Conservation (phyloP, 192 early-diverging fungal genomes). For the Podila clonocystis region DNA sequence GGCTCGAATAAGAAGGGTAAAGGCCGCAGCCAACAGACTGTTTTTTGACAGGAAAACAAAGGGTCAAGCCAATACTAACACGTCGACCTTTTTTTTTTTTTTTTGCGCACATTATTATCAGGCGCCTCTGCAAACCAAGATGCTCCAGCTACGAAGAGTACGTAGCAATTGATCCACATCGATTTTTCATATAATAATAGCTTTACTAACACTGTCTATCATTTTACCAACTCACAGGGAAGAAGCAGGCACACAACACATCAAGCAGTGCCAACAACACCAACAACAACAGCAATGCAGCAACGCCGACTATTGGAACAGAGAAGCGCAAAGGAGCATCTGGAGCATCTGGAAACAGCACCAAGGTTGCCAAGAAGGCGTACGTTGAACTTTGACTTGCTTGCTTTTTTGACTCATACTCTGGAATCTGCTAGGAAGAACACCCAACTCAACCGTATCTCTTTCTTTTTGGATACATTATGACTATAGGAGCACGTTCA, state of each 20-base stretch:
- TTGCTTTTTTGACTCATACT: background rate
- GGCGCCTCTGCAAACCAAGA: constrained; percentile 21
- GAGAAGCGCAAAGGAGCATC: constrained; percentile 32
- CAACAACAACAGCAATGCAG: constrained; percentile 12
- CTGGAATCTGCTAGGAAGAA: too few relatives aligned
- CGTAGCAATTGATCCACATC: constrained; percentile 5
- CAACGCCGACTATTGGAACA: constrained; percentile 17
- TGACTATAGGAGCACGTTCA: constrained; percentile 31
- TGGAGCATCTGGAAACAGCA: constrained; percentile 6
- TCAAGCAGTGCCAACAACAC: constrained; percentile 10
- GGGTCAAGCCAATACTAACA: too few relatives aligned
- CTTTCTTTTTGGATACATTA: background rate
- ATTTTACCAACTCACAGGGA: constrained; percentile 16
- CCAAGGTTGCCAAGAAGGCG: constrained; percentile 42
- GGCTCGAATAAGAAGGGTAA: constrained; percentile 43
- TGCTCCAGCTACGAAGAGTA: constrained; percentile 52
- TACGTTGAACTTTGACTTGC: constrained; percentile 11
- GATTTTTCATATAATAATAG: background rate
- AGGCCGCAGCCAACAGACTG: background rate
- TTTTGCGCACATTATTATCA: background rate
- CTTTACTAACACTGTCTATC: background rate
- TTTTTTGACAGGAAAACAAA: background rate
- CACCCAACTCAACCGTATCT: too few relatives aligned
- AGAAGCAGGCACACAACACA: constrained; percentile 40
- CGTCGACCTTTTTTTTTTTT: background rate